A percentile compares a stretch with the other conserved stretches of the same genome.
phyloP scores from a whole-genome alignment of 371 early-diverging fungal genomes.

The Mortierella polycephala region DNA sequence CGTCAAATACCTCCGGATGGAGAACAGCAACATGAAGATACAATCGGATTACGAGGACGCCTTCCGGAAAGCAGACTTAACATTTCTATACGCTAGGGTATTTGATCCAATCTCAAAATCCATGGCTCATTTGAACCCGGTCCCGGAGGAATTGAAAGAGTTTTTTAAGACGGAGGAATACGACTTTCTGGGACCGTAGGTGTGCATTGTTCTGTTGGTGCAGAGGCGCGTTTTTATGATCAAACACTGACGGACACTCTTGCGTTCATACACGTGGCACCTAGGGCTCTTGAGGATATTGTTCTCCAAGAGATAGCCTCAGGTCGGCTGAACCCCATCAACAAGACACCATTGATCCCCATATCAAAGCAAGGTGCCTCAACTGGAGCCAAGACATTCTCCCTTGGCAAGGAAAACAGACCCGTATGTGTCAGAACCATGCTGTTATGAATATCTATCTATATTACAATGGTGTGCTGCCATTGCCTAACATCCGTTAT shows the following conservation, averaged over 20 bases:
- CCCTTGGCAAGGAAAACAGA: slow-evolving; percentile 32
- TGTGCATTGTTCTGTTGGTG: neutral
- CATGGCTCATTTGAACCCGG: slow-evolving; percentile 67
- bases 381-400: neutral
- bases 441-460: too few species aligned
- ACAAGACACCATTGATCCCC: slow-evolving; percentile 52
- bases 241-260: too few species aligned
- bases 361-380: neutral
- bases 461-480: too few species aligned
- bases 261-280: slow-evolving; percentile 14
- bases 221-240: neutral
- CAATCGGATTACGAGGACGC: slow-evolving; percentile 67
- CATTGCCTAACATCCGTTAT: too few species aligned
- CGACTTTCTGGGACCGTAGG: slow-evolving; percentile 62
- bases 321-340: slow-evolving; percentile 67
- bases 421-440: slow-evolving; percentile 2
- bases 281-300: slow-evolving; percentile 44
- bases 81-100: slow-evolving; percentile 87
- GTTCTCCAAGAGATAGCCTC: slow-evolving; percentile 64
- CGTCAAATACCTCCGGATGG: slow-evolving; percentile 38
- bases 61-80: slow-evolving; percentile 79
- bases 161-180: slow-evolving; percentile 23
- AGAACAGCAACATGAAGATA: slow-evolving; percentile 50
- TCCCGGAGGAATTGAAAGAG: slow-evolving; percentile 56
- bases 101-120: slow-evolving; percentile 67